Base-by-base conservation (phyloP, 768 basidiomycete species). In the Phaeolepiota aurea region DNA sequence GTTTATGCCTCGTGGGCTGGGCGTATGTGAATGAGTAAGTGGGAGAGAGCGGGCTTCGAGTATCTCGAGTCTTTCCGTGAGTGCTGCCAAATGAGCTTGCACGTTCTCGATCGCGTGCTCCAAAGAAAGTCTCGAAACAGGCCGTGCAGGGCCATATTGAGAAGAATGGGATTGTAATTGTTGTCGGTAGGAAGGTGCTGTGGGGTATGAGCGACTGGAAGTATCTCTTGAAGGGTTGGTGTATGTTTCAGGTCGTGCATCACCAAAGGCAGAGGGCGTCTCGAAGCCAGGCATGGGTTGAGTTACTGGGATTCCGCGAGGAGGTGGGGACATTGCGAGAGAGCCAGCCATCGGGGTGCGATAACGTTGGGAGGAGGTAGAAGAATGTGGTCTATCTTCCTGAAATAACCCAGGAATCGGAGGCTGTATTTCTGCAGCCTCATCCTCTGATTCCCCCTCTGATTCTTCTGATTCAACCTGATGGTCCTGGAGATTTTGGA, bases 101-200 rank as follows among this genome's bases (percentile, higher is more conserved):
- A 90, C 72, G 46, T 73, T 79, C 57, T 91, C 86, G 14, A 92
- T 64, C 0, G 85, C 85, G 34, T 74, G 74, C 56, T 91, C 89
- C 40, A 93, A 64, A 4, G 72, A 65, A 25, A 70, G 57, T 14
- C 67, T 61, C 5, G 79, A 75, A 16, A 66, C 61, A 2, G 77
- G 70, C 33, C 72, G 62, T 7, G 55, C 46, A 21, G 68, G 58
- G 13, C 57, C 64, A 44, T 60, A 62, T 20, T 59, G 57, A 37
- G 62, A 48, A 19, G 62, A 53, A 25, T 58, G 53, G 22, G 58
- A 51, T 44, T 62, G 60, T 14, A 59, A 51, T 41, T 58, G 64
- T 11, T 45, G 49, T 23, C 58, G 62, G 42, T 67, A 65, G 37
- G 56, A 58, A 7, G 62, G 53, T 9, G 63, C 61, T 7, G 61